Conservation (phyloP, 805 yeast genomes). For the Jamesozyma gamospora region DNA sequence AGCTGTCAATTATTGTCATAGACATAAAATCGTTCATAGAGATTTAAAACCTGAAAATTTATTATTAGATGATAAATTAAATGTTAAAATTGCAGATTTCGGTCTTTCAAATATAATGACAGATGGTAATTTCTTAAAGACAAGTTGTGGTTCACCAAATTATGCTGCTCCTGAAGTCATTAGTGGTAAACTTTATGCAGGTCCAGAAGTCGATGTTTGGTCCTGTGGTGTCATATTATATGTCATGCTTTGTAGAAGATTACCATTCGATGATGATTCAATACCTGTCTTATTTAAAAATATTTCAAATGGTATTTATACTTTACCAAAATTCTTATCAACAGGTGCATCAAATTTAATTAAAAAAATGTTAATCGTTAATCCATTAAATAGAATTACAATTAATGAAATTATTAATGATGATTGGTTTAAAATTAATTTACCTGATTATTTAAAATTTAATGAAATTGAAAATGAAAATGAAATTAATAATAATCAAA, state of each 20-base stretch:
- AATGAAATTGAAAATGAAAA: conserved; percentile 14
- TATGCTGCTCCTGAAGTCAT: conserved; percentile 98
- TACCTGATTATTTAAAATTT: conserved; percentile 72
- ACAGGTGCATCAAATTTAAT: conserved; percentile 75
- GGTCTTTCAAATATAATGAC: conserved; percentile 95
- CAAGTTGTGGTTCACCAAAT: conserved; percentile 94
- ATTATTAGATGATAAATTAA: conserved; percentile 76
- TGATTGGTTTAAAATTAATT: conserved; percentile 79
- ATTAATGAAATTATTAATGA: conserved; percentile 88
- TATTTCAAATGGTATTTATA: conserved; percentile 85
- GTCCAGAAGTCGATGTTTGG: conserved; percentile 98
- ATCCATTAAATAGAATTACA: conserved; percentile 87
- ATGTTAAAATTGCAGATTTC: conserved; percentile 93
- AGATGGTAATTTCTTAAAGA: conserved; percentile 89
- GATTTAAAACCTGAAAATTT: conserved; percentile 94
- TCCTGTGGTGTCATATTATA: conserved; percentile 90
- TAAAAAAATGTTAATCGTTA: conserved; percentile 86
- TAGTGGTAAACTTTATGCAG: conserved; percentile 88
- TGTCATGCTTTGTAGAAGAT: conserved; percentile 90
- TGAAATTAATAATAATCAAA: conserved; percentile 12
- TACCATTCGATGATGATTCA: conserved; percentile 94
- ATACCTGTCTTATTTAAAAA: conserved; percentile 90
- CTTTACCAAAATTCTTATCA: conserved; percentile 78
- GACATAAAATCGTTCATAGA: conserved; percentile 92
- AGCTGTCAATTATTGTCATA: conserved; percentile 93